Conservation (phyloP, 75 land plant genomes). For the Picea sitchensis region DNA sequence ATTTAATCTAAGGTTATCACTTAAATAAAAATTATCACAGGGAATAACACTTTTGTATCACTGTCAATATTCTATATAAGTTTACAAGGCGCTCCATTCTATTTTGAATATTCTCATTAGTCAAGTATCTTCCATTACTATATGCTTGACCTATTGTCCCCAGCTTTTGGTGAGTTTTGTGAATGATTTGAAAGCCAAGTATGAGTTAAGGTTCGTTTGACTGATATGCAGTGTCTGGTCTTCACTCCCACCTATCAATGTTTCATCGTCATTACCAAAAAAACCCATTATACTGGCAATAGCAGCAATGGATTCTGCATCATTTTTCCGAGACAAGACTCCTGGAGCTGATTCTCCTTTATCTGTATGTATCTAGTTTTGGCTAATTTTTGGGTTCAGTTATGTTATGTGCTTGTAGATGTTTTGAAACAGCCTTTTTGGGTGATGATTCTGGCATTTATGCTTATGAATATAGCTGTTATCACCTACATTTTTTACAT, state of each 20-base stretch:
- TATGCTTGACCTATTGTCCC: background rate
- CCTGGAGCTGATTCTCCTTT: slow-evolving; percentile 92
- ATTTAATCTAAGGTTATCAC: background rate
- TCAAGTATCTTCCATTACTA: background rate
- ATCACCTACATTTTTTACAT: background rate
- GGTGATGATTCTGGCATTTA: slow-evolving; percentile 1
- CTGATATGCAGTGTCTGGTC: slow-evolving; percentile 94
- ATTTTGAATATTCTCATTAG: background rate
- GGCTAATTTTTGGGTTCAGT: background rate
- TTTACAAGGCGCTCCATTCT: background rate
- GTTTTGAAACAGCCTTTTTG: background rate
- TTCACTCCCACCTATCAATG: slow-evolving; percentile 77
- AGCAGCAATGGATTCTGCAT: slow-evolving; percentile 89
- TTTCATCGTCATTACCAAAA: slow-evolving; percentile 34
- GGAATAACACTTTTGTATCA: background rate
- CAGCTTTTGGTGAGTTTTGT: background rate
- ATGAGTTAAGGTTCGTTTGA: background rate
- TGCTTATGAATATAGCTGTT: slow-evolving; percentile 1
- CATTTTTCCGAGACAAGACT: slow-evolving; percentile 87
- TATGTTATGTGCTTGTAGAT: background rate
- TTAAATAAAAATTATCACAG: background rate
- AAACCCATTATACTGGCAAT: slow-evolving; percentile 74
- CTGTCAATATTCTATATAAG: background rate
- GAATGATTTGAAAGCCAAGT: background rate
- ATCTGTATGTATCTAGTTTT: slow-evolving; percentile 55